These are phyloP conservation scores for Jaenimonas drosophilae DNA, from an alignment of 208 protist genomes.

Conservation along the genomic window DNA sequence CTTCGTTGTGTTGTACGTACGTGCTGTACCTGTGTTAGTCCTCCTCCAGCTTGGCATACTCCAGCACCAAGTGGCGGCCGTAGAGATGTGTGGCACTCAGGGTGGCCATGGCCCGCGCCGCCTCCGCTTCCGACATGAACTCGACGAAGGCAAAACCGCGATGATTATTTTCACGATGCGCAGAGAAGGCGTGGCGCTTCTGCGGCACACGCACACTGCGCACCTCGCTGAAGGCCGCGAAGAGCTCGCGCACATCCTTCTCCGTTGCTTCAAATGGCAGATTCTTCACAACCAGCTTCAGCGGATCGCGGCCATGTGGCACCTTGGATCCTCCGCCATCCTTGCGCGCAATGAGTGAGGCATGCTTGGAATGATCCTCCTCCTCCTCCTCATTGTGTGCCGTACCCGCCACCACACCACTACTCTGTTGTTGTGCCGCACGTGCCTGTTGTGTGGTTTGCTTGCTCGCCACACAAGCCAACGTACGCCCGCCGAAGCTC, in stretches of 20 bases:
- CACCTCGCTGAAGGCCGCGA: constrained; percentile 94
- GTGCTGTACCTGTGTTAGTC: background rate
- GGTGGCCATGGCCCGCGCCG: constrained; percentile 85
- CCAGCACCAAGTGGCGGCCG: constrained; percentile 94
- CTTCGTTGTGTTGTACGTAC: background rate
- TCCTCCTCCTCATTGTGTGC: constrained; percentile 9
- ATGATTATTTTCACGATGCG: constrained; percentile 83
- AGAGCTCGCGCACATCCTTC: constrained; percentile 95
- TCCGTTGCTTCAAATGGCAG: constrained; percentile 97
- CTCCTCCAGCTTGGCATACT: constrained; percentile 92
- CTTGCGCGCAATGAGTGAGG: constrained; percentile 4
- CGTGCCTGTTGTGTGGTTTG: constrained; percentile 19
- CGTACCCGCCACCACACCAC: background rate
- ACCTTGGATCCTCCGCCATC: constrained; percentile 7
- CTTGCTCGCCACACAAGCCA: constrained; percentile 74
- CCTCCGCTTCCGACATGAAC: constrained; percentile 94
- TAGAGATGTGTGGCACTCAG: constrained; percentile 96
- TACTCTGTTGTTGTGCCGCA: background rate
- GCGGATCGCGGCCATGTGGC: constrained; percentile 72
- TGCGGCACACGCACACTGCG: constrained; percentile 94
- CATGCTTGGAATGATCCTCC: constrained; percentile 11
- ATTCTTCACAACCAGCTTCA: constrained; percentile 97
- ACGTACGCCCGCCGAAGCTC: constrained; percentile 35
- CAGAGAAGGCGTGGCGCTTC: constrained; percentile 82
- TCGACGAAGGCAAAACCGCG: constrained; percentile 99